Evolutionary conservation across 441 rosid genomes (phyloP), one percentile per base, ranked within the genome.

Genomic region (Gossypium davidsonii): DNA sequence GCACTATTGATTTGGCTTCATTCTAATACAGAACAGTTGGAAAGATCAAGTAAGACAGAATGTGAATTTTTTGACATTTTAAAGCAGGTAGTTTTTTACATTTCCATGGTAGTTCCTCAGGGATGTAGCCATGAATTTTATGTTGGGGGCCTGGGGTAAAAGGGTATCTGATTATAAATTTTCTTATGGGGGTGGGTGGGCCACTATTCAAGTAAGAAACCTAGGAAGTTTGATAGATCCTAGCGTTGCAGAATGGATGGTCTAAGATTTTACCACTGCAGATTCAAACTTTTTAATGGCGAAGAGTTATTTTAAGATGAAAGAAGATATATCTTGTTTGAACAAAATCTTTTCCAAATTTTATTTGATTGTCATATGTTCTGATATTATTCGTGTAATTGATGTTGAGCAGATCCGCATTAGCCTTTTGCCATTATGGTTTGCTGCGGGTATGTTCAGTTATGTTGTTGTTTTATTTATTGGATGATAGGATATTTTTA

Each of bases 1-100:
- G 91, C 84, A 75, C 85, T 91, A 78, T 74, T 91, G 75, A 64
- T 81, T 75, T 93, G 98, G 98, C 80, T 87, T 53, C 83, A 84
- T 76, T 77, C 82, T 46, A 74, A 81, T 57, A 69, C 56, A 79
- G 77, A 79, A 75, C 75, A 34, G 67, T 67, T 68, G 67, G 82
- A 78, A 60, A 73, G 70, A 46, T 75, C 74, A 2, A 79, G 66
- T 78, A 77, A 56, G 53, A 37, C 34, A 55, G 82, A 77, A 52
- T 74, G 75, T 80, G 84, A 77, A 58, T 76, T 64, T 53, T 44
- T 51, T 60, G 78, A 70, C 65, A 79, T 92, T 80, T 79, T 90
- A 76, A 80, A 84, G 55, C 85, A 90, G 93, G 96, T 89, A 76
- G 9, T 9, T 74, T 79, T 71, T 71, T 58, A 14, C 56, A 71